Evolutionary conservation across 306 rosid genomes (phyloP), one percentile per base, ranked within the genome.

Genomic region (Citrullus amarus): DNA sequence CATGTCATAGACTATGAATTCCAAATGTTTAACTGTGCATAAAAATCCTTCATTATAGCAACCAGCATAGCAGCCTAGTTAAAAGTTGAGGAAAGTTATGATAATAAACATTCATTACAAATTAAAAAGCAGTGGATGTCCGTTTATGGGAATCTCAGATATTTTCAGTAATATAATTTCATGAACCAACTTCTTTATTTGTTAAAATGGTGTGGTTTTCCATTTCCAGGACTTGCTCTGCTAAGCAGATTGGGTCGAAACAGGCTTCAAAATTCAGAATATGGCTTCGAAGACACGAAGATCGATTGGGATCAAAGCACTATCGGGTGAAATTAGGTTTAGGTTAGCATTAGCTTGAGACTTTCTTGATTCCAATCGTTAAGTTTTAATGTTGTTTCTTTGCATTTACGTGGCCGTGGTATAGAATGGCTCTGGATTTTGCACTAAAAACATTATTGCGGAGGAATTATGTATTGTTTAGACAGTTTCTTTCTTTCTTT

Each of bases 201-300:
- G 54, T 48, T 48, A 46, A 70, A 48, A 70, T 57, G 13, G 14
- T 57, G 41, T 53, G 62, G 78, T 15, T 57, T 59, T 4, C 34
- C 84, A 28, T 79, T 77, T 76, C 25, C 86, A 93, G 98, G 96
- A 82, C 91, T 93, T 79, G 92, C 93, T 75, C 82, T 86, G 82
- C 84, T 93, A 91, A 90, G 96, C 85, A 85, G 91, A 82, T 83
- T 93, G 80, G 84, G 91, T 22, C 84, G 83, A 79, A 93, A 77
- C 89, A 86, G 94, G 81, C 87, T 90, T 79, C 90, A 82, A 14
- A 84, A 85, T 62, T 50, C 96, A 8, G 97, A 90, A 75, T 79
- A 46, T 13, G 67, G 80, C 71, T 84, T 90, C 1, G 93, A 88
- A 30, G 86, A 90, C 80, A 81, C 83, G n/a, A 74, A 89, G 17